Evolutionary conservation across 108 stramenopile species (phyloP), one percentile per base, ranked within the genome.

Genomic region (Licmophora abbreviata): DNA sequence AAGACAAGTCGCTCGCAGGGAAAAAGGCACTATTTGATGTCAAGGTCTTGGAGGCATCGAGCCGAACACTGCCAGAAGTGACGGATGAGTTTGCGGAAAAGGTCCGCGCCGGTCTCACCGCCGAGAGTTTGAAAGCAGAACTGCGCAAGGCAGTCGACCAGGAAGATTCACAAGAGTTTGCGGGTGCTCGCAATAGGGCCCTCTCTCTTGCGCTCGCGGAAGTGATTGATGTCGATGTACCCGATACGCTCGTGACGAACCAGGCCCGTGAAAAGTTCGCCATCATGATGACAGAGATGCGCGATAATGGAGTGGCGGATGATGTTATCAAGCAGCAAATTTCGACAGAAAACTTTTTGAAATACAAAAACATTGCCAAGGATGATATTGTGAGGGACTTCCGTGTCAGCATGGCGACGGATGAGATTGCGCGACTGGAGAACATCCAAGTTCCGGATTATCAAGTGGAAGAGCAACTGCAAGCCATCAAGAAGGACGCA

Each of bases 181-280:
- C 71, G 21, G 75, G 69, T 23, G 91, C 72, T 15, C 73, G 91
- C 33, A 90, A 93, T 56, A 72, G 66, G 51, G 95, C 89, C 2
- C 57, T 94, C 14, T 85, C 76, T 25, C 66, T 61, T 50, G 77
- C 90, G 0, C 70, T 95, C 45, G 68, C 81, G 18, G 64, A 75
- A 42, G 52, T 69, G 31, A 59, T 88, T 58, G 74, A 88, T 38
- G 77, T 88, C 12, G 85, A 84, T 15, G 83, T 96, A 17, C 95
- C 95, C 8, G 93, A 96, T 64, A 94, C 91, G 0, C 61, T 94
- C 7, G 72, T 96, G 18, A 82, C 85, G 24, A 93, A 93, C 55
- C 79, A 92, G 63, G 88, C 91, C 2, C 79, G 82, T n/a, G 87
- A 94, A 40, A 94, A 96, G 78, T 96, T 86, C 45, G 90, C 95